These are phyloP conservation scores for Metroxylon sagu DNA, from an alignment of 176 grass and related monocot genomes.

Conservation along the genomic window DNA sequence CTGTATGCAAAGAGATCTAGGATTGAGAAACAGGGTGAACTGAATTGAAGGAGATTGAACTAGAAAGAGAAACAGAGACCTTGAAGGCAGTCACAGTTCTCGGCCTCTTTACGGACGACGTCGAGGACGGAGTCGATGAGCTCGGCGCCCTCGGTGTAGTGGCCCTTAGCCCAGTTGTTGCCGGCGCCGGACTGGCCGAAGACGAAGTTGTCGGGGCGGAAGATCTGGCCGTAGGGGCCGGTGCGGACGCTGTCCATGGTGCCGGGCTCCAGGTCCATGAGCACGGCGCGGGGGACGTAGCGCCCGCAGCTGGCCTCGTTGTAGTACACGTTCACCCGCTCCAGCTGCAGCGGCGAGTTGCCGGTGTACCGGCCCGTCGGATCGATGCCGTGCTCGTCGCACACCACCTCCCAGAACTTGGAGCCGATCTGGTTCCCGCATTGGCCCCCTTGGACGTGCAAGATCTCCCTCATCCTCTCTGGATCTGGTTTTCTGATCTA, in stretches of 20 bases:
- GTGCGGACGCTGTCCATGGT: constrained; percentile 86
- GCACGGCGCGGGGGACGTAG: constrained; percentile 74
- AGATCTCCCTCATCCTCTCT: too few relatives aligned
- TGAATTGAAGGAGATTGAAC: too few relatives aligned
- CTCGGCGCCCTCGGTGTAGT: constrained; percentile 97
- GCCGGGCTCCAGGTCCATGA: constrained; percentile 93
- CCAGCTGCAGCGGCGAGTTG: constrained; percentile 27
- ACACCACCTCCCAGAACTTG: too few relatives aligned
- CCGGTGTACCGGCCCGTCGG: too few relatives aligned
- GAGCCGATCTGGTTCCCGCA: too few relatives aligned
- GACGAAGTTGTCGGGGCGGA: constrained; percentile 96
- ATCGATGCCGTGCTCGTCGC: too few relatives aligned
- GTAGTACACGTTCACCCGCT: constrained; percentile 98
- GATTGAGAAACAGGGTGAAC: too few relatives aligned
- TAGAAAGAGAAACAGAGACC: too few relatives aligned
- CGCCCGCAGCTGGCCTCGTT: constrained; percentile 76
- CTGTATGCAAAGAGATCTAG: too few relatives aligned
- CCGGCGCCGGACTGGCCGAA: constrained; percentile 87
- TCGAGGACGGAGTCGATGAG: constrained; percentile 90
- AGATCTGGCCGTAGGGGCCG: constrained; percentile 74
- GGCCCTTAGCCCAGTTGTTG: constrained; percentile 93
- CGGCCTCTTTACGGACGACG: constrained; percentile 94
- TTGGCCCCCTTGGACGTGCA: too few relatives aligned
- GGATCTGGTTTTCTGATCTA: too few relatives aligned
- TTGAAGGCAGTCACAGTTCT: constrained; percentile 42